Conservation (phyloP, 768 basidiomycete species). For the Tylopilus rubrobrunneus region DNA sequence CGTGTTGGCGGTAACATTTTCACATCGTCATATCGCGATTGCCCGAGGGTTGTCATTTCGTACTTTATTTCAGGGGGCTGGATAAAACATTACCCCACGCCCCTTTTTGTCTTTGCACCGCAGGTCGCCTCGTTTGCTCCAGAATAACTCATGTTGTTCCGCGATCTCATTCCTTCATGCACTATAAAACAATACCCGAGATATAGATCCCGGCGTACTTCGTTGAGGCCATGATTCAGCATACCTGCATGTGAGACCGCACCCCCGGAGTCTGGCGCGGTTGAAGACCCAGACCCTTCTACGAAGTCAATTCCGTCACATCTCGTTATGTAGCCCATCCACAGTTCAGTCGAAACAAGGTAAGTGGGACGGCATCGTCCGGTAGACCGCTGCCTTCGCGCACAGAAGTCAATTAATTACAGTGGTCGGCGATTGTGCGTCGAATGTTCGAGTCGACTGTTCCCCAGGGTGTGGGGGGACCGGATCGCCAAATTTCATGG, state of each 20-base stretch:
- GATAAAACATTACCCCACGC: no score
- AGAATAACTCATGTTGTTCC: neutral
- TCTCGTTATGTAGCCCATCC: no score
- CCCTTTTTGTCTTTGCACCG: no score
- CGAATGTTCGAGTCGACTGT: conserved; percentile 3
- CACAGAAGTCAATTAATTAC: neutral
- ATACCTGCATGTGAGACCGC: neutral
- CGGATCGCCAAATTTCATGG: conserved; percentile 12
- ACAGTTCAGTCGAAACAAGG: neutral
- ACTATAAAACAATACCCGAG: neutral
- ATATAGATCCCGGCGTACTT: neutral
- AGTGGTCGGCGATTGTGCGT: neutral
- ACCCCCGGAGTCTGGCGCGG: neutral
- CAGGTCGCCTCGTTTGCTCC: neutral
- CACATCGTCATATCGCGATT: neutral
- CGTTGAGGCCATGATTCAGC: neutral
- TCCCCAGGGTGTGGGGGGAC: neutral
- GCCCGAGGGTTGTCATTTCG: neutral
- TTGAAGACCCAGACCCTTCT: neutral
- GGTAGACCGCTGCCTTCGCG: conserved; percentile 1
- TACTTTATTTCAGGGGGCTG: neutral
- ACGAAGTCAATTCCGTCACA: neutral
- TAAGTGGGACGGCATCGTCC: neutral
- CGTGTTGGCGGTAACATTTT: neutral
- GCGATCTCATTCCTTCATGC: neutral